Evolutionary conservation across 768 basidiomycete species (phyloP), one percentile per base, ranked within the genome.

Genomic region (Mycena filopes): DNA sequence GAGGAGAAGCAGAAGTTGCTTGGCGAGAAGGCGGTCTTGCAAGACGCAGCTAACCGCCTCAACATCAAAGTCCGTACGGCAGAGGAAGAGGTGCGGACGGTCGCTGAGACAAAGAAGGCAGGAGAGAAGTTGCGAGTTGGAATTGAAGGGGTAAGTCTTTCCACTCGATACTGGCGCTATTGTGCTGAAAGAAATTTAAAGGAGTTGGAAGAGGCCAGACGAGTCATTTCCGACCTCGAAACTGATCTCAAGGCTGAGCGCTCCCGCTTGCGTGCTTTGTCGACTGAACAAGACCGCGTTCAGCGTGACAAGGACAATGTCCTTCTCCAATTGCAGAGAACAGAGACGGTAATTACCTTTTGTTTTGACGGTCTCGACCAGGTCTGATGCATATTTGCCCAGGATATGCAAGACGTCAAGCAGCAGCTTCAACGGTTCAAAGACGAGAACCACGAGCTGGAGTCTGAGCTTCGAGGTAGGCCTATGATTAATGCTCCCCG

Each of bases 381-480:
- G 69, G 29, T 48, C 55, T 65, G 47, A 71, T 65, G 45, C 33
- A 13, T 4, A 13, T n/a, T n/a, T 29, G 54, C 29, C 25, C 69
- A 94, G 92, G 92, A 93, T 71, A 93, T 95, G 86, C 87, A 90
- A 26, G 91, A 90, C 54, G 86, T 95, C 45, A 89, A 87, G 67
- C 76, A 83, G 15, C 89, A 95, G 36, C 75, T 94, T 9, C 86
- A 89, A 46, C 83, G 82, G 59, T 80, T 87, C 75, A 95, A 93
- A 76, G 86, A 87, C 62, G 89, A 93, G 70, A 94, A 90, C 67
- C 83, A 87, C 26, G 86, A 87, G 21, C 80, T 95, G 28, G 93
- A 94, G 74, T 82, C 79, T 50, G 92, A 95, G 63, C 82, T 94
- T 46, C 84, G 91, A 78, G 83, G 93, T 91, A 73, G 28, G 84